phyloP scores from a whole-genome alignment of 129 eudicot species.

The Helichrysum umbraculigerum region DNA sequence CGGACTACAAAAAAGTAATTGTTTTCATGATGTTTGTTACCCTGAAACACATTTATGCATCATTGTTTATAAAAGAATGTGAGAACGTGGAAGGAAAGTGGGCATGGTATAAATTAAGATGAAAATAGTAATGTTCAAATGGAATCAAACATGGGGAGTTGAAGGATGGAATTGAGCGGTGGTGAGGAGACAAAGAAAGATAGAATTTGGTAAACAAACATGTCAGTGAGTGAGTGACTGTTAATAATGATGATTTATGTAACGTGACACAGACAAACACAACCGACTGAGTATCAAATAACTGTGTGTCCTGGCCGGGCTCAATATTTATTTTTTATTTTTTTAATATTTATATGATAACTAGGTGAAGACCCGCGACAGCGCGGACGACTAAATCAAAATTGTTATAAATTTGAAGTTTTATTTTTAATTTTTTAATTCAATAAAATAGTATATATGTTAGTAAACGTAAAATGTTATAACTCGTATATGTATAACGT shows the following conservation, averaged over 20 bases:
- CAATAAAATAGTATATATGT: no score
- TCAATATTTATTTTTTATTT: neutral
- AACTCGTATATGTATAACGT: no score
- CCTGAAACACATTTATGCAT: neutral
- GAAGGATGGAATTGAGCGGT: constrained; percentile 12
- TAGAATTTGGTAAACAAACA: constrained; percentile 24
- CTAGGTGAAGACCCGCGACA: no score
- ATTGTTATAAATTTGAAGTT: no score
- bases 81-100: neutral
- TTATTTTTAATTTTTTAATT: no score
- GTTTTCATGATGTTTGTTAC: neutral
- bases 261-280: constrained; percentile 32
- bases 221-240: constrained; percentile 22
- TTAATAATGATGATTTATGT: neutral
- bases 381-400: no score
- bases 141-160: neutral
- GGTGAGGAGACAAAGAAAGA: constrained; percentile 22
- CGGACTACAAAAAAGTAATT: neutral
- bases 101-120: neutral
- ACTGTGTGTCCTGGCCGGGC: constrained; percentile 29
- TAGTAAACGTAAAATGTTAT: no score
- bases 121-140: neutral
- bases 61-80: neutral
- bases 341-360: no score
- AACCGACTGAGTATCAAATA: constrained; percentile 37